Evolutionary conservation across 2,329 filamentous ascomycete species (phyloP).

Genomic region (Aspergillus costaricaensis): DNA sequence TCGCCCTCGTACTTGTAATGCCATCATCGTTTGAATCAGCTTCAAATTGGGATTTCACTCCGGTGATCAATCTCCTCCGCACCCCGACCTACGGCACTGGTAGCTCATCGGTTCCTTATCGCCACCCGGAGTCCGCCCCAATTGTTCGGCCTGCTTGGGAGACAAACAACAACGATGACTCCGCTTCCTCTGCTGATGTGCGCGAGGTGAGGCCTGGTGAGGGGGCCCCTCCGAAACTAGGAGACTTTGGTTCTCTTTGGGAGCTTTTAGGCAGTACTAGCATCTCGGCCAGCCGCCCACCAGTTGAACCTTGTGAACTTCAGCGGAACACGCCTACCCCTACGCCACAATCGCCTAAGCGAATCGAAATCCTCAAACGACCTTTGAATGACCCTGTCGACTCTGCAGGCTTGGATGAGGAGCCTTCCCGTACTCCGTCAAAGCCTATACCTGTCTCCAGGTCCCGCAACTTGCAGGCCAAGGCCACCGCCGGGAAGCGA

Average conservation of each 20-base stretch:
- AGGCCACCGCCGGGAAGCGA: constrained; percentile 1
- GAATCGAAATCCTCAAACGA: constrained; percentile 26
- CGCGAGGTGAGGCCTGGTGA: neutral
- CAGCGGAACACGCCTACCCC: constrained; percentile 1
- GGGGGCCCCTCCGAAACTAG: constrained; percentile 33
- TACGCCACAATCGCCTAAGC: constrained; percentile 7
- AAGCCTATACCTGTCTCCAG: constrained; percentile 11
- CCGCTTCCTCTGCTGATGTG: neutral
- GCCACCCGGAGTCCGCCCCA: constrained; percentile 15
- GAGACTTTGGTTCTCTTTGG: constrained; percentile 49
- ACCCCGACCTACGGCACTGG: constrained; percentile 30
- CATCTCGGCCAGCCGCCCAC: constrained; percentile 13
- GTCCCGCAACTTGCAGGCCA: constrained; percentile 1
- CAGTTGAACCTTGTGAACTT: constrained; percentile 1
- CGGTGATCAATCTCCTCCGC: constrained; percentile 47
- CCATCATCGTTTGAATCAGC: constrained; percentile 26
- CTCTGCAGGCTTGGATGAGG: neutral
- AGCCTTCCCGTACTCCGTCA: constrained; percentile 2
- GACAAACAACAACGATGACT: constrained; percentile 13
- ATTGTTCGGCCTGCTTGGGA: constrained; percentile 10
- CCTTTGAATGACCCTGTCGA: constrained; percentile 3
- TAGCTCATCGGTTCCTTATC: constrained; percentile 13
- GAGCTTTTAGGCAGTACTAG: constrained; percentile 35
- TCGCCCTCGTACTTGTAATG: constrained; percentile 29
- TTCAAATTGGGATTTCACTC: constrained; percentile 49